Evolutionary conservation across 495 filamentous ascomycete species (phyloP), one percentile per base, ranked within the genome.

Genomic region (Evernia prunastri): DNA sequence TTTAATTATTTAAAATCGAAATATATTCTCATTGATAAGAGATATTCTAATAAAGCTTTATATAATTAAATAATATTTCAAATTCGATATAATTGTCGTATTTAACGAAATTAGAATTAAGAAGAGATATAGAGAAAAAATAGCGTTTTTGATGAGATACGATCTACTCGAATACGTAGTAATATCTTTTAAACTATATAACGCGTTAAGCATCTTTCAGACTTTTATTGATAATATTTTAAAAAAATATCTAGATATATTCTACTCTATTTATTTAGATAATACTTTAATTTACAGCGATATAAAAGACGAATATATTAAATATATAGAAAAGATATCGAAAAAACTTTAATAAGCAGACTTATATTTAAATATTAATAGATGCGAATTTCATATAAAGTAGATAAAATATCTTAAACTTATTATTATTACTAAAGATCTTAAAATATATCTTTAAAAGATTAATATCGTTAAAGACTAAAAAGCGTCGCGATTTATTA

Each of bases 91-190:
- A 27, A 58, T 58, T 13, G 25, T 6, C 12, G 5, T 25, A 1
- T 58, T 58, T 58, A 58, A 58, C 20, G 20, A 58, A 6, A 58
- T 58, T 11, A 58, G 56, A 35, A 58, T 58, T 33, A 58, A 58
- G 31, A 31, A 58, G 31, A 5, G 20, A 9, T 9, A 58, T 58
- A 36, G 31, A 58, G 5, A 58, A n/a, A 58, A 58, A 15, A 53
- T 29, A n/a, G 17, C 20, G 12, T 58, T 58, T 20, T n/a, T 58
- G 31, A 58, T 36, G 20, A 58, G 31, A 58, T 58, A 58, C 31
- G 20, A 35, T 9, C 15, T 58, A 1, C 31, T 58, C 31, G 10
- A 58, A n/a, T 58, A 58, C 31, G 31, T 37, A 15, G n/a, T 58
- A 35, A 36, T 58, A 29, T 10, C 33, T 15, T 58, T 58, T 31